These are phyloP conservation scores for Panicum hallii DNA, from an alignment of 202 grass and related monocot genomes.

Conservation along the genomic window DNA sequence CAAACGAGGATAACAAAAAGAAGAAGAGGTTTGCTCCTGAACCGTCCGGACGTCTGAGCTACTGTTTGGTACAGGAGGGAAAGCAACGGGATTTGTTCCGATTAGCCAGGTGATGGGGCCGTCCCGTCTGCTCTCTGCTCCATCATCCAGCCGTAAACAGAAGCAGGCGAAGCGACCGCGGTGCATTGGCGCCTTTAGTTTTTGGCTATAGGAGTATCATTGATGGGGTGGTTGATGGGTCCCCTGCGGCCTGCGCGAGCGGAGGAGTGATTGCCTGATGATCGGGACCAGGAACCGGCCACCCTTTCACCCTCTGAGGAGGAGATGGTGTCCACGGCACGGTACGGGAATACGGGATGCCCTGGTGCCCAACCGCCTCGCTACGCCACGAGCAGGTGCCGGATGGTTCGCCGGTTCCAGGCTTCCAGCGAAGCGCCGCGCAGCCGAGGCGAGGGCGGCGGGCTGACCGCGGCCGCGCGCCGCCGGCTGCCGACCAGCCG, in stretches of 20 bases:
- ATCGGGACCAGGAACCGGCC: conserved; percentile 49
- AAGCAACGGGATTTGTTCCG: conserved; percentile 48
- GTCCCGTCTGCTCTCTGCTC: neutral
- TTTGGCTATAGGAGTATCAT: conserved; percentile 20
- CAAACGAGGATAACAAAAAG: neutral
- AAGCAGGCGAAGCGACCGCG: conserved; percentile 42
- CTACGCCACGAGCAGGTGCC: neutral
- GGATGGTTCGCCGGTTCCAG: neutral
- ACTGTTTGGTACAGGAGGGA: conserved; percentile 26
- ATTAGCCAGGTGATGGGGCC: conserved; percentile 17
- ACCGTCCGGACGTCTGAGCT: conserved; percentile 35
- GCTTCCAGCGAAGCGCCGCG: neutral
- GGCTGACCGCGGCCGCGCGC: neutral
- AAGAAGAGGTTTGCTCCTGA: neutral
- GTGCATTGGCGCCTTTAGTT: neutral
- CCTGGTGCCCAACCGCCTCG: neutral
- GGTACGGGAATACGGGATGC: neutral
- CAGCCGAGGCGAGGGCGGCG: conserved; percentile 8
- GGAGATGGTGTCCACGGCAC: conserved; percentile 39
- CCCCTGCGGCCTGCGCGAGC: neutral
- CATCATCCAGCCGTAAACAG: conserved; percentile 41
- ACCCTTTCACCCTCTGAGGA: neutral
- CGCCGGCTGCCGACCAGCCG: conserved; percentile 34
- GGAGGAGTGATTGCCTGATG: conserved; percentile 31
- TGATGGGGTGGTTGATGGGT: conserved; percentile 31